Percentiles rank a stretch among this genome's conserved stretches.
Conservation (phyloP, 345 rosid genomes). For the Euphorbia tirucalli region DNA sequence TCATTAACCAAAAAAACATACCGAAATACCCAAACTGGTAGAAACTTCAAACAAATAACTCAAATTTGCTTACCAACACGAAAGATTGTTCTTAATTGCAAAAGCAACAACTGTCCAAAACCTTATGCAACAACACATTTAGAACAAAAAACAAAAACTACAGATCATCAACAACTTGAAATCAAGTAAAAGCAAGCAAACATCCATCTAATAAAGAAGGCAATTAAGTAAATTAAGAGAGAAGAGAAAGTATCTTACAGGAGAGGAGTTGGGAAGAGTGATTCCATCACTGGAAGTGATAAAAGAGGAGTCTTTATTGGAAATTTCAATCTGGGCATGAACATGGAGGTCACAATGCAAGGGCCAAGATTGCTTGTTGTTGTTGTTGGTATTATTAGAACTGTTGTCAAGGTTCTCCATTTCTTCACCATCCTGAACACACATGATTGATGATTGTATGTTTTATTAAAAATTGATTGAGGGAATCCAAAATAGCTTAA, state of each 20-base stretch:
- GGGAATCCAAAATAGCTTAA: constrained; percentile 26
- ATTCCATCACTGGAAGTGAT: constrained; percentile 31
- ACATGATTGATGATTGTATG: constrained; percentile 32
- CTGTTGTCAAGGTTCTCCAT: too few relatives aligned
- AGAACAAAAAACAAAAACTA: not conserved
- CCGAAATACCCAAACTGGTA: not conserved
- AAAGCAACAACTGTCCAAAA: not conserved
- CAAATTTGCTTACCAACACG: not conserved
- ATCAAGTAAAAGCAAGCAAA: not conserved
- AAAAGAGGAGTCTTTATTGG: constrained; percentile 31
- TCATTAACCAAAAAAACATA: not conserved
- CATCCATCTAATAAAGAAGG: too few relatives aligned
- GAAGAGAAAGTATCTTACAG: constrained; percentile 29
- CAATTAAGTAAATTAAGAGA: not conserved
- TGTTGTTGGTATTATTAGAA: constrained; percentile 9
- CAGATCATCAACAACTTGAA: constrained; percentile 3
- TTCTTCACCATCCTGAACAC: constrained; percentile 46
- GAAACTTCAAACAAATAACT: not conserved
- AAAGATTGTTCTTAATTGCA: not conserved
- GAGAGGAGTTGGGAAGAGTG: constrained; percentile 30
- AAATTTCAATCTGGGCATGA: constrained; percentile 46
- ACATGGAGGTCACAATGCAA: constrained; percentile 35
- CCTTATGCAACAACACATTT: not conserved
- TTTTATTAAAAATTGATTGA: not conserved
- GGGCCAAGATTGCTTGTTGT: constrained; percentile 30